These are phyloP conservation scores for Tagetes patula DNA, from an alignment of 129 eudicot genomes.

Conservation along the genomic window DNA sequence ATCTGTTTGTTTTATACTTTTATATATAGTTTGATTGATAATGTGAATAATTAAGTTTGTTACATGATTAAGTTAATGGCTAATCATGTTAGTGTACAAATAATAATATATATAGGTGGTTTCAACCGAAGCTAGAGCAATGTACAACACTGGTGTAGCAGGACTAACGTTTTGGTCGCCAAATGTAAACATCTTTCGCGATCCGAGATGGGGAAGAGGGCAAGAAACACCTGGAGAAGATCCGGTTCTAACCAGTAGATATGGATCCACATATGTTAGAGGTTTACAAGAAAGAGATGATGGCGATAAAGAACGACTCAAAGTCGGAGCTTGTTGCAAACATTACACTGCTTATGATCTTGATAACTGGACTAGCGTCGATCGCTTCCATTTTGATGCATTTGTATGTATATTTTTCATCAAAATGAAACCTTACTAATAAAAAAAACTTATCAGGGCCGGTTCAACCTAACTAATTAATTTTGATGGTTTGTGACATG, in stretches of 20 bases:
- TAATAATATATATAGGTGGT: slow-evolving; percentile 54
- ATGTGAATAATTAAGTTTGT: neutral
- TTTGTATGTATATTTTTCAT: slow-evolving; percentile 21
- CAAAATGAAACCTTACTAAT: neutral
- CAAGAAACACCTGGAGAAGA: slow-evolving; percentile 99
- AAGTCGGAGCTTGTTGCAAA: slow-evolving; percentile 42
- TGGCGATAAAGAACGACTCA: slow-evolving; percentile 32
- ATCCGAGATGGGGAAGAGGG: slow-evolving; percentile 97
- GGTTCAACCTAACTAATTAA: too few species aligned
- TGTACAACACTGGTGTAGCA: slow-evolving; percentile 82
- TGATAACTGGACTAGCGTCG: slow-evolving; percentile 39
- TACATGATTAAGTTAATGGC: neutral
- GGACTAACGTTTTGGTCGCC: slow-evolving; percentile 97
- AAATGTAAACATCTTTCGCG: slow-evolving; percentile 84
- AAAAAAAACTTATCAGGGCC: too few species aligned
- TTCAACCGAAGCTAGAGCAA: slow-evolving; percentile 87
- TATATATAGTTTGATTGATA: neutral
- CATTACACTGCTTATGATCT: slow-evolving; percentile 46
- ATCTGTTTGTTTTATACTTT: neutral
- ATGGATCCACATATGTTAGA: slow-evolving; percentile 57
- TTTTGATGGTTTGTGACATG: too few species aligned
- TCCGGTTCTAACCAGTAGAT: slow-evolving; percentile 59
- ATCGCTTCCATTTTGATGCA: slow-evolving; percentile 38
- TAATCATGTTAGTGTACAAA: neutral
- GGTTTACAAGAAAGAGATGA: slow-evolving; percentile 64